These are phyloP conservation scores for Arachis stenosperma DNA, from an alignment of 306 rosid genomes.

Conservation along the genomic window DNA sequence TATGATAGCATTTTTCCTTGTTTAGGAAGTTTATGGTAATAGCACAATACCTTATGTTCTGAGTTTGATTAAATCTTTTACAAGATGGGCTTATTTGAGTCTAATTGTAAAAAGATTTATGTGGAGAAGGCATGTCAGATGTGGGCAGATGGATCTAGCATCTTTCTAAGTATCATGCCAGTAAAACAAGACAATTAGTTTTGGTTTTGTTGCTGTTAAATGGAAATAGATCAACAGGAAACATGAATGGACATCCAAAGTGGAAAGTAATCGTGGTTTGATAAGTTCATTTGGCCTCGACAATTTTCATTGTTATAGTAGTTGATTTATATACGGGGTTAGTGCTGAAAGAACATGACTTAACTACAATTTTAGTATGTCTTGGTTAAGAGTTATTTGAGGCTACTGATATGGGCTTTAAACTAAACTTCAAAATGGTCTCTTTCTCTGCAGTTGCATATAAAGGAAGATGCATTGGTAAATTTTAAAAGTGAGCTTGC, in stretches of 20 bases:
- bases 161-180: slow-evolving; percentile 26
- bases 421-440: slow-evolving; percentile 28
- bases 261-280: slow-evolving; percentile 10
- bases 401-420: neutral
- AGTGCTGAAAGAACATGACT: slow-evolving; percentile 8
- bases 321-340: neutral
- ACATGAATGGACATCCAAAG: neutral
- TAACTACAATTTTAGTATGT: neutral
- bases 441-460: slow-evolving; percentile 59
- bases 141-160: slow-evolving; percentile 15
- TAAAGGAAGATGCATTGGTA: slow-evolving; percentile 78
- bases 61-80: slow-evolving; percentile 27
- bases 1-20: slow-evolving; percentile 12
- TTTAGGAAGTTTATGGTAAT: slow-evolving; percentile 19
- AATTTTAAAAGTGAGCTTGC: slow-evolving; percentile 83
- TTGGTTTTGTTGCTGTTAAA: slow-evolving; percentile 10
- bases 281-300: slow-evolving; percentile 6
- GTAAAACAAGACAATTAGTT: slow-evolving; percentile 8
- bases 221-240: slow-evolving; percentile 27
- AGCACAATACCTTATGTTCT: neutral
- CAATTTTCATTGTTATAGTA: slow-evolving; percentile 7
- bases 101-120: neutral
- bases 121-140: neutral
- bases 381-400: neutral
- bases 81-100: slow-evolving; percentile 17